Conservation (phyloP, 768 basidiomycete species). For the Rickenella mellea region DNA sequence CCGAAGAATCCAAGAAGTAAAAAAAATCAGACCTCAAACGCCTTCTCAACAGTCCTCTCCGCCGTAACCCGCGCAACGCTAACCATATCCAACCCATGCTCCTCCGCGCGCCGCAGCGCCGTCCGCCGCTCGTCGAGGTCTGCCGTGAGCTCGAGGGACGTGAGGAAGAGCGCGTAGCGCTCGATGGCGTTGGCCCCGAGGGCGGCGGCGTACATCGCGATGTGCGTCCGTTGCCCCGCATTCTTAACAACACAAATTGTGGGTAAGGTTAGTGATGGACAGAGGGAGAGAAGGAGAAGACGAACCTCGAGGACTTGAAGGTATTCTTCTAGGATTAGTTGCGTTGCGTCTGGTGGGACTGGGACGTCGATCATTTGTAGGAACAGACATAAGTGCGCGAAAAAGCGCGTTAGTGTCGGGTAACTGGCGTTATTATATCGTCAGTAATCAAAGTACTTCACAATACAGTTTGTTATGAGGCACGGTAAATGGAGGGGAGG, state of each 20-base stretch:
- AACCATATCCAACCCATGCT: constrained; percentile 77
- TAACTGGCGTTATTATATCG: constrained; percentile 36
- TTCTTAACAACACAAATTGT: constrained; percentile 26
- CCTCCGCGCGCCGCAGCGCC: constrained; percentile 66
- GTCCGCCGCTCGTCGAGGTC: constrained; percentile 55
- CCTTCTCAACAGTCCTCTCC: constrained; percentile 63
- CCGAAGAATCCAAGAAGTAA: constrained; percentile 3
- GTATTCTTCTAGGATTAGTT: constrained; percentile 82
- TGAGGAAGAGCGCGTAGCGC: constrained; percentile 85
- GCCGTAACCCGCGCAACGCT: constrained; percentile 76
- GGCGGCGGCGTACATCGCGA: constrained; percentile 90
- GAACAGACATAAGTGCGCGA: constrained; percentile 87
- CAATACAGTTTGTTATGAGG: no score
- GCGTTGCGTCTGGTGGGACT: constrained; percentile 65
- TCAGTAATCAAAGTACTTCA: no score
- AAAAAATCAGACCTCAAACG: constrained; percentile 42
- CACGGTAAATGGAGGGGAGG: no score
- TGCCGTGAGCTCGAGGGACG: constrained; percentile 57
- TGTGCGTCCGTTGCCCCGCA: constrained; percentile 74
- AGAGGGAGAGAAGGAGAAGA: not conserved
- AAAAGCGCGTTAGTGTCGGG: constrained; percentile 74
- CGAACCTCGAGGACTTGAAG: constrained; percentile 77
- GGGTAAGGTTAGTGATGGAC: not conserved
- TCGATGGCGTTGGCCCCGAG: constrained; percentile 87
- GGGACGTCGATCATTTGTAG: constrained; percentile 72